A percentile compares a stretch with the other conserved stretches of the same genome.
Evolutionary conservation across 2,329 filamentous ascomycete genomes (phyloP).

Genomic region (Cordyceps pruinosa): DNA sequence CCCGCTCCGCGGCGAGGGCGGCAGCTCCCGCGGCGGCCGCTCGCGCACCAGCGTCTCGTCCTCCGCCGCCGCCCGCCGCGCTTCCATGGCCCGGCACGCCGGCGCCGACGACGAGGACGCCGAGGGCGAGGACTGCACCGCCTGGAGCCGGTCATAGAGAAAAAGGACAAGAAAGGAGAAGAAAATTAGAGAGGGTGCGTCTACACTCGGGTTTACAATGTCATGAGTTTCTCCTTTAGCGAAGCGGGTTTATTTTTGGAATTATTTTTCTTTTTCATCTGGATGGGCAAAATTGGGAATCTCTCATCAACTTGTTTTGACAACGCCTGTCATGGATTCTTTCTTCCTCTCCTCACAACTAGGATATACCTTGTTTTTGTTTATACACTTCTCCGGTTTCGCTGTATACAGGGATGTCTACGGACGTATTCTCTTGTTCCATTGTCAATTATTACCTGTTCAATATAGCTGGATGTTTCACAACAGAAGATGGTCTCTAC

Average conservation of each 20-base stretch:
- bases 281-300: not conserved
- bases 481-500: not conserved
- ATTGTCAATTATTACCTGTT: not conserved
- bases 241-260: conserved; percentile 4
- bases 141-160: not conserved
- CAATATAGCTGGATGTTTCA: not conserved
- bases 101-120: conserved; percentile 21
- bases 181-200: not conserved
- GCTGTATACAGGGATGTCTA: not conserved
- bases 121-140: conserved; percentile 22
- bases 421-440: not conserved
- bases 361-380: not conserved
- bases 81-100: not conserved
- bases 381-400: not conserved
- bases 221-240: not conserved
- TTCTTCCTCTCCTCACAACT: not conserved
- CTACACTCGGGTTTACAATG: not conserved
- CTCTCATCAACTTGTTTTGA: not conserved
- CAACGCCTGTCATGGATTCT: not conserved
- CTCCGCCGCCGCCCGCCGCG: not conserved
- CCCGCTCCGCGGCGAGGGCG: conserved; percentile 19
- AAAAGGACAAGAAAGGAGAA: not conserved
- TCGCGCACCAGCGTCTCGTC: conserved; percentile 2
- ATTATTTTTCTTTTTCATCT: too few relatives aligned
- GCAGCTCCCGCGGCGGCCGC: conserved; percentile 11